Evolutionary conservation across 2,329 filamentous ascomycete species (phyloP).

Genomic region (Diaporthe amygdali): DNA sequence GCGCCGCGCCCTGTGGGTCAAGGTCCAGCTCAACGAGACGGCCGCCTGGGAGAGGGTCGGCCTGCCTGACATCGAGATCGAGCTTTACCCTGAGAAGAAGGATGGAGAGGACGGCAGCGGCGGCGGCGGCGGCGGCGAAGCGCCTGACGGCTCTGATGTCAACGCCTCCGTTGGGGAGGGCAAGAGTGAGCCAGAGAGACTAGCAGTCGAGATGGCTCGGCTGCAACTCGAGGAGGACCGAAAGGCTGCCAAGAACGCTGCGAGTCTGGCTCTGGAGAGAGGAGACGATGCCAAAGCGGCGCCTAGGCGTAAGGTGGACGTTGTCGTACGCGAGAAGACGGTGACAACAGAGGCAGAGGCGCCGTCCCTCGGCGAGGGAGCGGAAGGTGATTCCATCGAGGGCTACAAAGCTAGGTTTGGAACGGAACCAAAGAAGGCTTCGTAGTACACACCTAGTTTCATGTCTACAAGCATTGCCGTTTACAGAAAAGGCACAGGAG

Average conservation of each 20-base stretch:
- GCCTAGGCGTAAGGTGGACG: conserved; percentile 44
- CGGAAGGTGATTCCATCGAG: conserved; percentile 49
- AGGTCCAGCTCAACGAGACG: conserved; percentile 84
- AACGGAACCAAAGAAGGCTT: conserved; percentile 27
- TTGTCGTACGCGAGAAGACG: conserved; percentile 59
- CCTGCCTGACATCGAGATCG: conserved; percentile 60
- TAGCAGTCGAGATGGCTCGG: conserved; percentile 43
- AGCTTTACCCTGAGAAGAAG: conserved; percentile 69
- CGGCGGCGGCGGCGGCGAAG: background rate
- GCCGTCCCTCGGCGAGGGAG: conserved; percentile 38
- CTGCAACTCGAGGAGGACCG: conserved; percentile 51
- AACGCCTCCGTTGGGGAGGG: background rate
- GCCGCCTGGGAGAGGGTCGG: conserved; percentile 83
- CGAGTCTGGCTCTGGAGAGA: conserved; percentile 57
- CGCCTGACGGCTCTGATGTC: background rate
- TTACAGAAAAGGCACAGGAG: conserved; percentile 10
- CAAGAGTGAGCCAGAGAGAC: conserved; percentile 27
- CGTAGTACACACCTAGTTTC: background rate
- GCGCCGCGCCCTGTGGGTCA: conserved; percentile 80
- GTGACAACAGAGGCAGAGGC: conserved; percentile 43
- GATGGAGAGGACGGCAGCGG: conserved; percentile 33
- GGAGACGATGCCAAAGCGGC: conserved; percentile 37
- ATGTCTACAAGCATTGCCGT: conserved; percentile 3
- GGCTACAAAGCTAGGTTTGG: conserved; percentile 53
- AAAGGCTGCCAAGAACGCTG: conserved; percentile 43